These are phyloP conservation scores for Glycine tomentella DNA, from an alignment of 306 rosid species.

Conservation along the genomic window DNA sequence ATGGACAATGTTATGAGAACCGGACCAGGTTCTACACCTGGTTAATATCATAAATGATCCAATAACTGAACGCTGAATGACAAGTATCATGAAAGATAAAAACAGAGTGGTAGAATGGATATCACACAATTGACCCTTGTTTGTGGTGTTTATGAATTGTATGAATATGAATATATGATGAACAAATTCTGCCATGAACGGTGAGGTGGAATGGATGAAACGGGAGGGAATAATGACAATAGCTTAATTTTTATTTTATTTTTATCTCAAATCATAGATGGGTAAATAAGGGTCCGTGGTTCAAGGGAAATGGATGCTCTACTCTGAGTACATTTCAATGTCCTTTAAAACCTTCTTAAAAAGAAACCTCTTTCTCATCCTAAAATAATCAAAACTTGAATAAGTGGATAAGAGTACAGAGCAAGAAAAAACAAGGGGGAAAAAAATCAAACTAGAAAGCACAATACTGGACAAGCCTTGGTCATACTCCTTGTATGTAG, in stretches of 20 bases:
- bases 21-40: no score
- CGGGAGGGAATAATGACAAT: background rate
- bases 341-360: constrained; percentile 6
- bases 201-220: background rate
- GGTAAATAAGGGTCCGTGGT: background rate
- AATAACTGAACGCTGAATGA: no score
- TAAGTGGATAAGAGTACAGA: constrained; percentile 30
- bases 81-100: no score
- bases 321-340: constrained; percentile 38
- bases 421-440: background rate
- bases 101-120: no score
- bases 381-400: constrained; percentile 32
- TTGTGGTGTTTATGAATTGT: background rate
- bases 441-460: background rate
- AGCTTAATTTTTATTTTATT: background rate
- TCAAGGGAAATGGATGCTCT: constrained; percentile 15
- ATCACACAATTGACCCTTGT: no score
- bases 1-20: no score
- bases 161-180: background rate
- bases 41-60: no score
- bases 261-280: background rate
- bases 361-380: constrained; percentile 28
- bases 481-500: background rate
- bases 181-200: background rate
- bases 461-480: constrained; percentile 3